These are phyloP conservation scores for Flaveria ramosissima DNA, from an alignment of 129 eudicot species.

Conservation along the genomic window DNA sequence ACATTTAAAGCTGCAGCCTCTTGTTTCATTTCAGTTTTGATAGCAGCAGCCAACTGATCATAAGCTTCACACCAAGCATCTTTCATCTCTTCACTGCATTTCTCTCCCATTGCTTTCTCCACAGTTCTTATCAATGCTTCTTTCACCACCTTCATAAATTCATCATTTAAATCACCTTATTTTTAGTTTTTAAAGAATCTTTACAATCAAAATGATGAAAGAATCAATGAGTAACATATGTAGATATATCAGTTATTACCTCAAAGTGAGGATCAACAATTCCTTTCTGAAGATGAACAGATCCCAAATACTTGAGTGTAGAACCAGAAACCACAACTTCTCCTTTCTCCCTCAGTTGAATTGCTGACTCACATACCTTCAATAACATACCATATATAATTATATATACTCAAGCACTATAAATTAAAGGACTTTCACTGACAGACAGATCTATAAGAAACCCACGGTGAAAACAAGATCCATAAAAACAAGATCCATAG, in stretches of 20 bases:
- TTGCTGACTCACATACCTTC: slow-evolving; percentile 66
- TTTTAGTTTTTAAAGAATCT: neutral
- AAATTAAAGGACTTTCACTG: too few species aligned
- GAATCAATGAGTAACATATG: too few species aligned
- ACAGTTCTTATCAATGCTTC: slow-evolving; percentile 63
- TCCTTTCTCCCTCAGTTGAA: slow-evolving; percentile 70
- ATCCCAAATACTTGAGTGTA: slow-evolving; percentile 65
- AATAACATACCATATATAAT: neutral
- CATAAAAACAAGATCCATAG: too few species aligned
- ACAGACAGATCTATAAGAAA: too few species aligned
- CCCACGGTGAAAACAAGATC: too few species aligned
- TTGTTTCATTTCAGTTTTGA: slow-evolving; percentile 52
- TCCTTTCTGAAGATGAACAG: slow-evolving; percentile 64
- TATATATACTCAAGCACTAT: neutral
- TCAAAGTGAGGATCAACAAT: slow-evolving; percentile 61
- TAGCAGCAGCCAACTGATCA: slow-evolving; percentile 66
- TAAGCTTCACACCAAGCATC: slow-evolving; percentile 67
- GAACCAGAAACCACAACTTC: slow-evolving; percentile 62
- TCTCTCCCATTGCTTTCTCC: slow-evolving; percentile 58
- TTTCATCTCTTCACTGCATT: slow-evolving; percentile 64
- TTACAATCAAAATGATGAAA: neutral
- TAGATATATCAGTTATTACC: slow-evolving; percentile 35
- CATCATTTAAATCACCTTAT: neutral
- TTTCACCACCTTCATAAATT: slow-evolving; percentile 29
- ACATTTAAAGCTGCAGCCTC: slow-evolving; percentile 20